Base-by-base conservation (phyloP, 1,284 basidiomycete genomes). In the Rhodotorula glutinis region DNA sequence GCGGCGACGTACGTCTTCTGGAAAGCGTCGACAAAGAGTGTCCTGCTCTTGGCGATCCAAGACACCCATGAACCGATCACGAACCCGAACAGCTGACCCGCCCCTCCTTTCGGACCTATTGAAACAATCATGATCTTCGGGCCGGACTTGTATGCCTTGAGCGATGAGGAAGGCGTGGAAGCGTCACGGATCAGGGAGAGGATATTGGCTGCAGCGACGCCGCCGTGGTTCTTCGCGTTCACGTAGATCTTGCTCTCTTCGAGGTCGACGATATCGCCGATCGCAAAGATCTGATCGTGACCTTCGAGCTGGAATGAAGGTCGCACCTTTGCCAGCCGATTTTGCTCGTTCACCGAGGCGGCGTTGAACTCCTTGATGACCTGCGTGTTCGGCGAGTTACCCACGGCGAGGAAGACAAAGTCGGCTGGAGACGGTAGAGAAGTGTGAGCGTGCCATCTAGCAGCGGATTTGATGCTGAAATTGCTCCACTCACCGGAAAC, bases 351-450 rank as follows among this genome's bases (percentile, higher is more conserved):
- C 44, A 69, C 33, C n/a, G 80, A 77, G 19, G 62, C 29, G 0
- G 76, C 55, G 70, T 81, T 78, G 54, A 69, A 74, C 1, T 70
- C 60, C 14, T 66, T 51, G 19, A 82, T 73, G 57, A 82, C 66
- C 8, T 55, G 56, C 1, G 78, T 76, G 67, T 81, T 79, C n/a
- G 80, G 77, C 38, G 68, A 73, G 72, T 79, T 80, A 19, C 82
- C 82, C 21, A 76, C 75, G 14, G 78, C 77, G 57, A 80, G 51
- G 58, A 82, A 77, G 46, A 82, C 73, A 69, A 76, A 83, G 72
- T 82, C 81, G 61, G 80, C 77, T 65, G 63, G 4, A 2, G 7
- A 38, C 33, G 33, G 11, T 9, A 4, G 10, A 2, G 13, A 23
- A 17, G 27, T 25, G 53, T 29, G 16, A n/a, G 38, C 25, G 11